These are phyloP conservation scores for Chalaropsis ovoidea DNA, from an alignment of 2,329 filamentous ascomycete species.

Conservation along the genomic window DNA sequence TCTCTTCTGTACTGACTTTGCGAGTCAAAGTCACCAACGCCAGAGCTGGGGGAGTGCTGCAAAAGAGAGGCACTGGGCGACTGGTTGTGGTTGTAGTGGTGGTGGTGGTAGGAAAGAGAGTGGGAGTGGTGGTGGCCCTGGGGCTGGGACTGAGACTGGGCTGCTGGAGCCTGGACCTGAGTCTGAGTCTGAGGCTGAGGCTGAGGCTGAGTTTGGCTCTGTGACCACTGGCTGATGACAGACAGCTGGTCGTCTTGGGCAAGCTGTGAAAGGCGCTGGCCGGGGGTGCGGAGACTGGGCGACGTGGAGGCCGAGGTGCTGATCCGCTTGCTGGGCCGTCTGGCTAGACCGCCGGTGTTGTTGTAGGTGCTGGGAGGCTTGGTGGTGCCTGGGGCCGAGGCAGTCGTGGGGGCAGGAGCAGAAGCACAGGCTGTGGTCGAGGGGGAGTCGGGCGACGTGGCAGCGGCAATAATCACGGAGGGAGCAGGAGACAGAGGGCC, in stretches of 20 bases:
- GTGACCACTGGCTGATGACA: constrained; percentile 22
- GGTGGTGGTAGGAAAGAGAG: not conserved
- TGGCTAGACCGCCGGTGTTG: constrained; percentile 41
- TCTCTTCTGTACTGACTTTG: constrained; percentile 25
- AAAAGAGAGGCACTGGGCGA: not conserved
- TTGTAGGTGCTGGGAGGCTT: constrained; percentile 34
- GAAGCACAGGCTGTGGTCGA: not conserved
- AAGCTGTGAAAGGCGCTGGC: constrained; percentile 22
- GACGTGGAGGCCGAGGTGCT: constrained; percentile 38
- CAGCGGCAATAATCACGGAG: constrained; percentile 1
- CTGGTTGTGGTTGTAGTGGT: too few species aligned
- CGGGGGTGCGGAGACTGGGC: constrained; percentile 26
- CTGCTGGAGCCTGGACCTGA: constrained; percentile 27
- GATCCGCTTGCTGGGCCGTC: constrained; percentile 49
- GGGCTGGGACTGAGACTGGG: constrained; percentile 31
- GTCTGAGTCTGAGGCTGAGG: not conserved
- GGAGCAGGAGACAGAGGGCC: constrained; percentile 29
- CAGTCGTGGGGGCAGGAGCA: not conserved
- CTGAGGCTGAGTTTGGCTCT: constrained; percentile 12
- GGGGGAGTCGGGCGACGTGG: constrained; percentile 6
- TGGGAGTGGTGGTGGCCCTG: constrained; percentile 25
- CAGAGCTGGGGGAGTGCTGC: constrained; percentile 31
- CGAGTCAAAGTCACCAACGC: constrained; percentile 36
- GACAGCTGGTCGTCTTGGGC: constrained; percentile 26
- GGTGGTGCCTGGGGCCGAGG: not conserved